Base-by-base conservation (phyloP, 2,329 filamentous ascomycete species). In the Fusarium subtropicale region DNA sequence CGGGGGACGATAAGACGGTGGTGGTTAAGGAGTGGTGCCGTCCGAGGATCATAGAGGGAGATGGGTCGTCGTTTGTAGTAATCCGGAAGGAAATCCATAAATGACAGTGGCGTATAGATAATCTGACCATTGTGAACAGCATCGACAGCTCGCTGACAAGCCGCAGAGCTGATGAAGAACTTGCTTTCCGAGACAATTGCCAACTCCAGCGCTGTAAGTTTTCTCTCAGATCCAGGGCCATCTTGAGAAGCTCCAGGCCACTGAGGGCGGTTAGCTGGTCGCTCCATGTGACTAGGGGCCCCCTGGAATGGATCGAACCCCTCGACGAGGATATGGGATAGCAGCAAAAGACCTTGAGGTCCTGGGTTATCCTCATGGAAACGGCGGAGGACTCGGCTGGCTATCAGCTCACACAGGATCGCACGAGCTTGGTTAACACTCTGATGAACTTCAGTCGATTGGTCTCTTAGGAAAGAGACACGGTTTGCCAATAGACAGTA, bases 131-230 rank as follows among this genome's bases (percentile, higher is more conserved):
- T 83, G 69, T 92, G 91, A 4, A 92, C 90, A 10, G 90, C 90
- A 64, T 90, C 87, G 15, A 93, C 89, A 24, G 92, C 88, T 66
- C 89, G 89, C 73, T 91, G 89, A 64, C 88, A 91, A 0, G 89
- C 89, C 0, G 88, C 86, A 22, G 89, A 87, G 72, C 85, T 86
- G 44, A 92, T 83, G 48, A 93, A 88, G 41, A 84, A 80, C 75
- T 92, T 92, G 74, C 88, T 90, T 75, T 92, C 90, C 0, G 89
- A 90, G 1, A 92, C 84, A 60, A 93, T 92, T 36, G 90, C 90
- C 31, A 93, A 85, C 76, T 93, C 91, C 5, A 93, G 81, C 3
- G 90, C 89, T 4, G 90, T 92, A 33, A 92, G 78, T 75, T 89
- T 90, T 56, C 87, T 76, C 70, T 83, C 82, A 44, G 81, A 77